Evolutionary conservation across 331 rosid genomes (phyloP).

Genomic region (Dryas integrifolia): DNA sequence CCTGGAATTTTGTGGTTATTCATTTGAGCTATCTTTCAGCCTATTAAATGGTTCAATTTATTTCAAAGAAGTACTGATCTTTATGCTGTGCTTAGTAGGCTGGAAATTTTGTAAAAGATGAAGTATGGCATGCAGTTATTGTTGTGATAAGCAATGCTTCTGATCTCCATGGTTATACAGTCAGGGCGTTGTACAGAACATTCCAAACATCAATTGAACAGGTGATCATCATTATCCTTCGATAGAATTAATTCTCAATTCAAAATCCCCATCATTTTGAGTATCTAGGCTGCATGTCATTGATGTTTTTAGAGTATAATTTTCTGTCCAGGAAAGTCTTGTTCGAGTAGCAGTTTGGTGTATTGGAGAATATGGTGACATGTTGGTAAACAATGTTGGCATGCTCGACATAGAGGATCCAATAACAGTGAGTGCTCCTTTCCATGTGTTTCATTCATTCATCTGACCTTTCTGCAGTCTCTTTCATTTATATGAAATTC

Average conservation of each 20-base stretch:
- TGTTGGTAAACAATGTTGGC: slow-evolving; percentile 76
- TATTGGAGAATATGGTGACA: slow-evolving; percentile 93
- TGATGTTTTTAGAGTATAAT: background rate
- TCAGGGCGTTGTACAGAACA: slow-evolving; percentile 82
- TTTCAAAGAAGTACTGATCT: slow-evolving; percentile 47
- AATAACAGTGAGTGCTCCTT: slow-evolving; percentile 60
- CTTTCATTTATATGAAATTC: slow-evolving; percentile 12
- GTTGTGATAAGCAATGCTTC: slow-evolving; percentile 91
- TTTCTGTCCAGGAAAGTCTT: slow-evolving; percentile 73
- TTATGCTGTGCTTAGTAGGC: slow-evolving; percentile 86
- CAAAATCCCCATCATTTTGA: slow-evolving; percentile 21
- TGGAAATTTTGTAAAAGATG: slow-evolving; percentile 98
- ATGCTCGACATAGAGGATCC: slow-evolving; percentile 91
- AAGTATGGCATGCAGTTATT: slow-evolving; percentile 87
- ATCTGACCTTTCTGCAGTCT: slow-evolving; percentile 11
- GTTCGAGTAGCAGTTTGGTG: slow-evolving; percentile 99
- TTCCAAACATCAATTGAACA: slow-evolving; percentile 76
- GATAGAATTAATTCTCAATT: slow-evolving; percentile 14
- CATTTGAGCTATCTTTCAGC: background rate
- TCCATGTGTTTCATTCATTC: slow-evolving; percentile 11
- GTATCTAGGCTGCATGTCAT: slow-evolving; percentile 5
- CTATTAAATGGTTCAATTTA: slow-evolving; percentile 6
- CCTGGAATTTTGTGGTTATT: background rate
- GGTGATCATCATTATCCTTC: slow-evolving; percentile 44
- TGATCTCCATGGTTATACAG: slow-evolving; percentile 95